Evolutionary conservation across 1,139 yeast species (phyloP).

Genomic region (Suhomyces terraborum): DNA sequence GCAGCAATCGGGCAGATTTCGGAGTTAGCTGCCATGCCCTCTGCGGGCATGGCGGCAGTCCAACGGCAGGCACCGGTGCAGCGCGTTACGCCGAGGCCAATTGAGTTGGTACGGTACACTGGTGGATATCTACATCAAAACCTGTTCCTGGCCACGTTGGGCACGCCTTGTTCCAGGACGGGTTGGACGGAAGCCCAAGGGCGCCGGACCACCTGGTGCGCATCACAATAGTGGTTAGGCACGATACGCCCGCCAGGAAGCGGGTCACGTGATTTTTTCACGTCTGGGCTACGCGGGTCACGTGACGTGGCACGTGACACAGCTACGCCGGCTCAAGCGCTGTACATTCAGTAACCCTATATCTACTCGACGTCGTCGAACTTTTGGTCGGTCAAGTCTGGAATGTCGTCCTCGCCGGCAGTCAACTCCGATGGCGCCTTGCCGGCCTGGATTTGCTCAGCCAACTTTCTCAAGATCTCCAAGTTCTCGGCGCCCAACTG

Average conservation of each 20-base stretch:
- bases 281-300: too few relatives aligned
- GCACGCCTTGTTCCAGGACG: conserved; percentile 2
- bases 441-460: conserved; percentile 80
- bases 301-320: neutral
- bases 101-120: neutral
- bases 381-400: conserved; percentile 93
- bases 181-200: neutral
- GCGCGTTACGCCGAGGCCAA: neutral
- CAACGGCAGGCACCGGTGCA: neutral
- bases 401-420: conserved; percentile 75
- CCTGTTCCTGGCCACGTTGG: too few relatives aligned
- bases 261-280: neutral
- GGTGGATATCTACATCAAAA: neutral
- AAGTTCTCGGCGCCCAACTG: conserved; percentile 97
- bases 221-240: too few relatives aligned
- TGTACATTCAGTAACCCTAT: conserved; percentile 1
- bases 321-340: neutral
- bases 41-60: neutral
- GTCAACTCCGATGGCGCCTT: conserved; percentile 49
- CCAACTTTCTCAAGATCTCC: conserved; percentile 85
- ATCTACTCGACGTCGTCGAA: conserved; percentile 80
- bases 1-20: too few relatives aligned
- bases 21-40: conserved; percentile 3
- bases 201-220: neutral
- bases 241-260: too few relatives aligned